phyloP scores from a whole-genome alignment of 768 basidiomycete species.

The Neoboletus brunneissimus region DNA sequence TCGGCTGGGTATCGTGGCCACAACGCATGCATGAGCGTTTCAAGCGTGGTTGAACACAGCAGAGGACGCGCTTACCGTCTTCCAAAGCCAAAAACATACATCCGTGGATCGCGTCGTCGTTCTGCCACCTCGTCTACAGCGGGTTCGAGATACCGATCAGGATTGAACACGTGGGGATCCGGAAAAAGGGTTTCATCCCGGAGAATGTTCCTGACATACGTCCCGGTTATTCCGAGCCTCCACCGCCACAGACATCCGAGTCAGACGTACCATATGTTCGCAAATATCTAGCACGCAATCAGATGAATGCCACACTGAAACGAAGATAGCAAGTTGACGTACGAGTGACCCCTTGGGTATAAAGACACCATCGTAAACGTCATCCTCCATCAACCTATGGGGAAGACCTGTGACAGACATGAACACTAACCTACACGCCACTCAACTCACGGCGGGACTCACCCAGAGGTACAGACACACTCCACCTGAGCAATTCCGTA shows the following conservation, averaged over 20 bases:
- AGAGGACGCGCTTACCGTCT: constrained; percentile 29
- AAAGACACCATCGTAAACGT: constrained; percentile 55
- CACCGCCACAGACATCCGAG: neutral
- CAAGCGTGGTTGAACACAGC: neutral
- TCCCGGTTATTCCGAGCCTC: neutral
- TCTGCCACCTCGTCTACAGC: constrained; percentile 20
- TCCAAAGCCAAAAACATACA: constrained; percentile 49
- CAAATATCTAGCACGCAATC: constrained; percentile 41
- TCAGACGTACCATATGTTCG: constrained; percentile 54
- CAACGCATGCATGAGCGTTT: neutral
- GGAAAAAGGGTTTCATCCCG: constrained; percentile 51
- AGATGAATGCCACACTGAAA: neutral
- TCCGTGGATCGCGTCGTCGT: constrained; percentile 41
- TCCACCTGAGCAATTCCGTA: constrained; percentile 56
- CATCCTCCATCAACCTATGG: constrained; percentile 63
- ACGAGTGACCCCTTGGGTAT: constrained; percentile 65
- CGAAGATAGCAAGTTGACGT: constrained; percentile 7
- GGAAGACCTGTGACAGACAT: constrained; percentile 47
- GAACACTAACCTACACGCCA: neutral
- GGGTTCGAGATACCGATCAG: constrained; percentile 47
- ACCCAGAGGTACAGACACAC: constrained; percentile 57
- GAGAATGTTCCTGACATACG: constrained; percentile 38
- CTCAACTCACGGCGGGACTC: constrained; percentile 12
- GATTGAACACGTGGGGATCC: constrained; percentile 49
- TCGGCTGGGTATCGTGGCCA: constrained; percentile 34